Percentiles rank a stretch among this genome's conserved stretches.
Evolutionary conservation across 305 asterid species (phyloP).

Genomic region (Salvia sclarea): DNA sequence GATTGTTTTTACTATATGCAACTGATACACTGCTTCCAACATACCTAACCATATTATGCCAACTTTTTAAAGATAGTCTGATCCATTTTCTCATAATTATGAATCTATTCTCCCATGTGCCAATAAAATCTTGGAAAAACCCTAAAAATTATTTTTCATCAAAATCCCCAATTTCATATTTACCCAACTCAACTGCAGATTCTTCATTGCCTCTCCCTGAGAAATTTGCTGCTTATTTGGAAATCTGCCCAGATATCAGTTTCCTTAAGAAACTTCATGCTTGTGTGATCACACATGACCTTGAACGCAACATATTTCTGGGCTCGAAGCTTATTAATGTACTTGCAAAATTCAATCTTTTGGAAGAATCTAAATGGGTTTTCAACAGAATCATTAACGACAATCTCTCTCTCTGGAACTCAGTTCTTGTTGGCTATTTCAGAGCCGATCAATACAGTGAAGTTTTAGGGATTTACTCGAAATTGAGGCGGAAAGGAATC

Average conservation of each 20-base stretch:
- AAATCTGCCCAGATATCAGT: conserved; percentile 34
- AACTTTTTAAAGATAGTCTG: neutral
- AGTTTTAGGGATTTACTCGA: conserved; percentile 39
- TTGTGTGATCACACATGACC: conserved; percentile 43
- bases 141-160: neutral
- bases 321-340: conserved; percentile 47
- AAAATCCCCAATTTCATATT: conserved; percentile 6
- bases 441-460: conserved; percentile 39
- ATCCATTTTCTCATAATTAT: conserved; percentile 28
- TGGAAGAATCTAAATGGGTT: conserved; percentile 47
- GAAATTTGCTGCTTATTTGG: conserved; percentile 39
- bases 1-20: no score
- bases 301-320: conserved; percentile 36
- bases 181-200: conserved; percentile 10
- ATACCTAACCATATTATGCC: neutral
- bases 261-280: conserved; percentile 48
- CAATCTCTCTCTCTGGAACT: conserved; percentile 46
- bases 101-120: conserved; percentile 29
- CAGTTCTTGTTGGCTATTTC: conserved; percentile 41
- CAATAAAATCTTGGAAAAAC: conserved; percentile 24
- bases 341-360: conserved; percentile 40
- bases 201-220: conserved; percentile 26
- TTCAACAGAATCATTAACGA: conserved; percentile 34
- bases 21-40: neutral
- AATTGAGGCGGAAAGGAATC: conserved; percentile 38